These are phyloP conservation scores for Fusarium hostae DNA, from an alignment of 2,329 filamentous ascomycete species.

Conservation along the genomic window DNA sequence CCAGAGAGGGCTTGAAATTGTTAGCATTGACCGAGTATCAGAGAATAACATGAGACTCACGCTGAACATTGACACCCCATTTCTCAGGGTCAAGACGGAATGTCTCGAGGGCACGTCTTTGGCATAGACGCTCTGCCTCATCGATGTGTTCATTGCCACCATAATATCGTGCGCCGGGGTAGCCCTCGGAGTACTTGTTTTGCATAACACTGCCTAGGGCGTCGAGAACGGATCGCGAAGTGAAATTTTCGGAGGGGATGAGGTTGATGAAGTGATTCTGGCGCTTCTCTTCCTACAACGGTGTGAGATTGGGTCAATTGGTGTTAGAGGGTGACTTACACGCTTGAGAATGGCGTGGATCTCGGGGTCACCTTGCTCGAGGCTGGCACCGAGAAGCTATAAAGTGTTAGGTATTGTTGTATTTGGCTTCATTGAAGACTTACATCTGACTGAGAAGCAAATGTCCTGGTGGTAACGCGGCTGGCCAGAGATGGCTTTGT, in stretches of 20 bases:
- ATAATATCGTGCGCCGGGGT: slow-evolving; percentile 93
- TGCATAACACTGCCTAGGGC: slow-evolving; percentile 92
- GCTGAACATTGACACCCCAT: slow-evolving; percentile 97
- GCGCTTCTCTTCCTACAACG: slow-evolving; percentile 81
- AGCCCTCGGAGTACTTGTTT: slow-evolving; percentile 98
- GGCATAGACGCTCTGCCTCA: slow-evolving; percentile 85
- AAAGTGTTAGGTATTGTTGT: slow-evolving; percentile 4
- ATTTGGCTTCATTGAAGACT: background rate
- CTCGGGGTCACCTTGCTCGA: slow-evolving; percentile 83
- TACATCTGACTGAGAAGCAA: slow-evolving; percentile 41
- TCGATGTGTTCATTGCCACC: slow-evolving; percentile 96
- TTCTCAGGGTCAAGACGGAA: slow-evolving; percentile 84
- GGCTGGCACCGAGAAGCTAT: slow-evolving; percentile 78
- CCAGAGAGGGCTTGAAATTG: slow-evolving; percentile 71
- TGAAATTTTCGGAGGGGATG: slow-evolving; percentile 93
- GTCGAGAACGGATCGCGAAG: slow-evolving; percentile 87
- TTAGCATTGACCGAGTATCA: slow-evolving; percentile 2
- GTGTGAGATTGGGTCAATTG: background rate
- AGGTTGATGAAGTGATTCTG: slow-evolving; percentile 98
- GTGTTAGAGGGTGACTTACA: slow-evolving; percentile 58
- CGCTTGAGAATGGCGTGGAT: slow-evolving; percentile 89
- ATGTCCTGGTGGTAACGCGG: slow-evolving; percentile 32
- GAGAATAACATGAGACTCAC: slow-evolving; percentile 56
- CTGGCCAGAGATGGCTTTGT: slow-evolving; percentile 39
- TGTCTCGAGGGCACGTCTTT: slow-evolving; percentile 84